Percentiles rank a stretch among this genome's conserved stretches.
Conservation (phyloP, 495 filamentous ascomycete genomes). For the Neurospora discreta region DNA sequence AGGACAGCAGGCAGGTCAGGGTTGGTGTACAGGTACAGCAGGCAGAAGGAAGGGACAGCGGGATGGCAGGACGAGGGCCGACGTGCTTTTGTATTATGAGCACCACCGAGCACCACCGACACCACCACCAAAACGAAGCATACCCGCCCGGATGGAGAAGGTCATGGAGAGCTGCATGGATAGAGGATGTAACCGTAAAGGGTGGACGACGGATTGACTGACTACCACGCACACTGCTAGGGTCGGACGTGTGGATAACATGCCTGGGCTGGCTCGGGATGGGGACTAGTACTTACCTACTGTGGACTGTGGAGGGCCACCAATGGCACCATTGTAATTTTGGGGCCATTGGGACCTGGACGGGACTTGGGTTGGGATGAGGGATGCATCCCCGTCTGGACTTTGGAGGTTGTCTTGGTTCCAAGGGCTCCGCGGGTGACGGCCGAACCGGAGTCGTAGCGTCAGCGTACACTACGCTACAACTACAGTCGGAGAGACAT, state of each 20-base stretch:
- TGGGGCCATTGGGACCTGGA: neutral
- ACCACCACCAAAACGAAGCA: neutral
- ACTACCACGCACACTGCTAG: neutral
- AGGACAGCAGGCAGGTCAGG: neutral
- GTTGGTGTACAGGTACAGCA: neutral
- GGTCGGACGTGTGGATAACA: neutral
- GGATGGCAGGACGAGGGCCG: neutral
- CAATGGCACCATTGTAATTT: neutral
- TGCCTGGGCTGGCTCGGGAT: neutral
- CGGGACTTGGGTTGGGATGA: neutral
- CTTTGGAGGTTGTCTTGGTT: neutral
- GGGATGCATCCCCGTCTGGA: neutral
- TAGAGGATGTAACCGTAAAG: neutral
- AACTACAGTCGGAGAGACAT: neutral
- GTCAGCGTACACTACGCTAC: neutral
- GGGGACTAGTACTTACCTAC: too few relatives aligned
- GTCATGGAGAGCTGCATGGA: neutral
- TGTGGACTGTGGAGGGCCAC: neutral
- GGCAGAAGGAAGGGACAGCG: neutral
- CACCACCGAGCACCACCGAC: neutral
- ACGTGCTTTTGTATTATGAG: neutral
- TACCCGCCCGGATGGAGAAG: neutral
- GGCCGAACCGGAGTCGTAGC: neutral
- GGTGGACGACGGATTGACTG: neutral
- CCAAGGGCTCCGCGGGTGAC: neutral